phyloP scores from a whole-genome alignment of 768 basidiomycete species.

The Holtermanniella nyarrowii region DNA sequence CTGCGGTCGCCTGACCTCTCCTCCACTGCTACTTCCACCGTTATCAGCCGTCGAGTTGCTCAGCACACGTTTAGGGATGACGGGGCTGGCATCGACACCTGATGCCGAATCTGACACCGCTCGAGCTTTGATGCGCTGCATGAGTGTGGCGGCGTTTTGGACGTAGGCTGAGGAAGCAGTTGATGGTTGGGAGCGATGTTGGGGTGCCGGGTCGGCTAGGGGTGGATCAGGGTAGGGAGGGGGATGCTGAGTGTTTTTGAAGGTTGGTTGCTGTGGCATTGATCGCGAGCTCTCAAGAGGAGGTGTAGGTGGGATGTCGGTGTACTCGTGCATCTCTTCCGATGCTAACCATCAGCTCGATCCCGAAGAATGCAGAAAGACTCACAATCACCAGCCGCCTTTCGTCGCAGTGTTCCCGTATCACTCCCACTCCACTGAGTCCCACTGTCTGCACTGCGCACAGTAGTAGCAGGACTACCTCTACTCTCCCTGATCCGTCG shows the following conservation, averaged over 20 bases:
- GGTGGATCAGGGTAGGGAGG: not conserved
- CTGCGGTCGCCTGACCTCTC: conserved; percentile 6
- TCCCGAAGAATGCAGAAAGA: not conserved
- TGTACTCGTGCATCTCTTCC: conserved; percentile 5
- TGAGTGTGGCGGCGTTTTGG: conserved; percentile 63
- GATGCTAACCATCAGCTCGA: not conserved
- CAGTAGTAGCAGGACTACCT: conserved; percentile 1
- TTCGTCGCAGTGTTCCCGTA: not conserved
- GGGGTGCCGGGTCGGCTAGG: conserved; percentile 9
- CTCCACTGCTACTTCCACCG: conserved; percentile 5
- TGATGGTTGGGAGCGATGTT: conserved; percentile 28
- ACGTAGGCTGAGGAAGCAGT: conserved; percentile 48
- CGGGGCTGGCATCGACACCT: conserved; percentile 19
- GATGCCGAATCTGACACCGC: conserved; percentile 29
- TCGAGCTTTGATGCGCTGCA: conserved; percentile 64
- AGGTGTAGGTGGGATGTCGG: conserved; percentile 21
- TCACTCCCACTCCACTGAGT: conserved; percentile 18
- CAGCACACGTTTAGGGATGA: conserved; percentile 6
- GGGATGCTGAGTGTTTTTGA: not conserved
- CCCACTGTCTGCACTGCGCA: conserved; percentile 16
- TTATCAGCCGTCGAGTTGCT: conserved; percentile 20
- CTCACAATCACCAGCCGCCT: conserved; percentile 11
- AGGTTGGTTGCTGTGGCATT: not conserved
- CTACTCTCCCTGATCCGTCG: conserved; percentile 23
- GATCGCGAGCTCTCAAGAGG: conserved; percentile 6